Conservation (phyloP, 2,329 filamentous ascomycete genomes). For the Alternaria sp. region DNA sequence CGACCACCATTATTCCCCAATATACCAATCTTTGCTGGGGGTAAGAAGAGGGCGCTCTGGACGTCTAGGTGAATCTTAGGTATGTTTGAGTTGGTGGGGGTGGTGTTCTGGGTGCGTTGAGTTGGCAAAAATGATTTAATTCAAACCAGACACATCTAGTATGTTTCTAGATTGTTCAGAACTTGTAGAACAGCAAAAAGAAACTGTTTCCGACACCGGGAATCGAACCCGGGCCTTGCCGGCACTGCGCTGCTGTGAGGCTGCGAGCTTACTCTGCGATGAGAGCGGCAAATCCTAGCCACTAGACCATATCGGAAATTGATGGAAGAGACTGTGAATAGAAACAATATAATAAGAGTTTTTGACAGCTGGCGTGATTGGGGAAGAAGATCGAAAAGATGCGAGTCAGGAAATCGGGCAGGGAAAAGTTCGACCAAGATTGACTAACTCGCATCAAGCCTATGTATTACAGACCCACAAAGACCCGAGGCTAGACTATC, state of each 20-base stretch:
- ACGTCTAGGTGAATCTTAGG: not conserved
- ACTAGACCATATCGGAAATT: slow-evolving; percentile 31
- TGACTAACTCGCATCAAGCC: not conserved
- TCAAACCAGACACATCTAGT: not conserved
- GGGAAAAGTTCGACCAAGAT: not conserved
- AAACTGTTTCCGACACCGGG: slow-evolving; percentile 40
- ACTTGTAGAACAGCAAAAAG: not conserved
- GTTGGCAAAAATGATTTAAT: not conserved
- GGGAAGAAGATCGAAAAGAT: not conserved
- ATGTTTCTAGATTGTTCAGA: too few species aligned
- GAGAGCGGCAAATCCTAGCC: slow-evolving; percentile 48
- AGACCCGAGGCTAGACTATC: not conserved
- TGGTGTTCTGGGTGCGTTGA: not conserved
- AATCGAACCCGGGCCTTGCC: slow-evolving; percentile 47
- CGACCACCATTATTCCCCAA: not conserved
- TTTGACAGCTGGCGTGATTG: rapidly evolving
- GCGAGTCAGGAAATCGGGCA: not conserved
- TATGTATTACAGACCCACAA: not conserved
- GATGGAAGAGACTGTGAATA: slow-evolving; percentile 11
- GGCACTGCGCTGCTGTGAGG: slow-evolving; percentile 28
- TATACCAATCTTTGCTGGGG: rapidly evolving
- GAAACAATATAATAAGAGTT: not conserved
- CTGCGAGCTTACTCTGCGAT: slow-evolving; percentile 29
- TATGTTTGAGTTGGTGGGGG: rapidly evolving
- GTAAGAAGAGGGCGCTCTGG: not conserved